Evolutionary conservation across 352 stramenopile species (phyloP), one percentile per base, ranked within the genome.

Genomic region (Phytophthora nicotianae): DNA sequence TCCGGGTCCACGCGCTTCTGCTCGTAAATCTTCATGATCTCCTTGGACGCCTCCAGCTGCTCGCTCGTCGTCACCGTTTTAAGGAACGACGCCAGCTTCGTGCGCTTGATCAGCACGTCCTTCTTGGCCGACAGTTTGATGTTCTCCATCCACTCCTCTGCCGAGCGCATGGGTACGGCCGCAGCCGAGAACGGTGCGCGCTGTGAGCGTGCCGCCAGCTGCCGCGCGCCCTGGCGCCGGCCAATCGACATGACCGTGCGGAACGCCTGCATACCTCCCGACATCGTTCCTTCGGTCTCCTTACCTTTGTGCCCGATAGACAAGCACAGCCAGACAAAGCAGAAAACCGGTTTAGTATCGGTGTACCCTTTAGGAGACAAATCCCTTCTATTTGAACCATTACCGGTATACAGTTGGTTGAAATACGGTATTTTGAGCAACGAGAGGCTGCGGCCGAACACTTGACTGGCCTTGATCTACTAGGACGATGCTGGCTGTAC

Each of bases 21-120:
- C 74, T 93, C 84, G 65, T 93, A 93, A 58, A 93, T 91, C 67
- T 90, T 88, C 84, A 93, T 91, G 62, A 93, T 91, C 69, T 91
- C 82, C 71, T 91, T 91, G 23, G 75, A 86, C 1, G 79, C 81
- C 68, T 89, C 79, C 45, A 93, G 70, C 70, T 93, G 70, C 67
- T 93, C 84, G 51, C 75, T 90, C 5, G 81, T 93, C 27, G 79
- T 91, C 50, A 93, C 83, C 19, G 81, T 86, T 71, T 91, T 90
- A 50, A 93, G 77, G 77, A 89, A 93, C 48, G 81, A 91, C 59
- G 82, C 78, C 60, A 93, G 68, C 70, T 93, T 93, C 37, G 84
- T 90, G 62, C 86, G 85, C 62, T 93, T 93, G 70, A 93, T 90
- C 32, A 82, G 65, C 52, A 83, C 76, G 69, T 91, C 82, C 73